Percentiles rank a stretch among this genome's conserved stretches.
phyloP scores from a whole-genome alignment of 441 rosid species.

The Euphorbia celastroides region DNA sequence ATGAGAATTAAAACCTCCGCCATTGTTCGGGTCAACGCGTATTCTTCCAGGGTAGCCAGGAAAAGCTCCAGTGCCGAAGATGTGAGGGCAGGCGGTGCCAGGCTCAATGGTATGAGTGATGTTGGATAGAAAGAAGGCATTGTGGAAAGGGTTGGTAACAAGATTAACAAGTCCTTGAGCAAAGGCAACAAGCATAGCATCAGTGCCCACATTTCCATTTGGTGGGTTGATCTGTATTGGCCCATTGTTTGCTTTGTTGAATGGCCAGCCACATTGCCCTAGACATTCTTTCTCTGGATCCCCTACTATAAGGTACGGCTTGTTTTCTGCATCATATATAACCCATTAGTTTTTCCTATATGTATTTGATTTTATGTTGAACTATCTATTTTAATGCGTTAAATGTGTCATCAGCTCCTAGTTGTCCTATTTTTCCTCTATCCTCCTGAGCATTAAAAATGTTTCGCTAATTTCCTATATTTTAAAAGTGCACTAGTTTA shows the following conservation, averaged over 20 bases:
- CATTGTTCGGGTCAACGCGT: slow-evolving; percentile 32
- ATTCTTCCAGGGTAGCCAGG: slow-evolving; percentile 33
- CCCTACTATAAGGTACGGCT: slow-evolving; percentile 49
- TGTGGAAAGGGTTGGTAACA: slow-evolving; percentile 34
- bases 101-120: slow-evolving; percentile 19
- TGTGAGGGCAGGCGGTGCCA: slow-evolving; percentile 32
- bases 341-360: neutral
- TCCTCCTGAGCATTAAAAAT: no score
- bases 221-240: slow-evolving; percentile 50
- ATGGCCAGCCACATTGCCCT: slow-evolving; percentile 63
- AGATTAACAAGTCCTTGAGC: slow-evolving; percentile 46
- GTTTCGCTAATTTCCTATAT: no score
- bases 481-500: no score
- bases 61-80: slow-evolving; percentile 41
- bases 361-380: no score
- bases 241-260: slow-evolving; percentile 31
- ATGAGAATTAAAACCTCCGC: slow-evolving; percentile 44
- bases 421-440: no score
- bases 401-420: no score
- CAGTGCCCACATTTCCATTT: slow-evolving; percentile 47
- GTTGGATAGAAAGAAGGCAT: slow-evolving; percentile 17
- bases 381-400: no score
- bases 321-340: slow-evolving; percentile 10
- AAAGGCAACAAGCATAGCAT: slow-evolving; percentile 47
- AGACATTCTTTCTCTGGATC: slow-evolving; percentile 60